These are phyloP conservation scores for Paecilomyces variotii DNA, from an alignment of 2,329 filamentous ascomycete species.

Conservation along the genomic window DNA sequence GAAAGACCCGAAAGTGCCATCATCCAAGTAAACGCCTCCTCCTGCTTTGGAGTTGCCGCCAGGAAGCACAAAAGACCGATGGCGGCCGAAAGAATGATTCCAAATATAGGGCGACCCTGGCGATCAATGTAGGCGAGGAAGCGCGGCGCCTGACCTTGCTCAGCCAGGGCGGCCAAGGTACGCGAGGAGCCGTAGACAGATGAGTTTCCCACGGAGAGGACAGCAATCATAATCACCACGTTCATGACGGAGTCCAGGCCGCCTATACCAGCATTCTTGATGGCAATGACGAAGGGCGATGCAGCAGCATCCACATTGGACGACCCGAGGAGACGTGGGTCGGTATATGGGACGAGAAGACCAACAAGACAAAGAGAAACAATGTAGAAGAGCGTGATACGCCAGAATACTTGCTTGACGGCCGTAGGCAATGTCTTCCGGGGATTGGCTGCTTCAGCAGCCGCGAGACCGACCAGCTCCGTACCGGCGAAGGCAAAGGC, in stretches of 20 bases:
- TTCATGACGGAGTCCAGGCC: constrained; percentile 87
- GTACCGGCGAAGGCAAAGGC: constrained; percentile 57
- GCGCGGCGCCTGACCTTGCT: constrained; percentile 73
- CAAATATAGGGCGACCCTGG: constrained; percentile 67
- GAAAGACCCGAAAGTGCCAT: constrained; percentile 64
- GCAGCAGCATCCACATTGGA: constrained; percentile 61
- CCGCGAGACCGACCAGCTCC: constrained; percentile 54
- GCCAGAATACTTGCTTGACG: constrained; percentile 92
- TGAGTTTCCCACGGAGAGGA: constrained; percentile 85
- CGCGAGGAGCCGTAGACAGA: constrained; percentile 86
- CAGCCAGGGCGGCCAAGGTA: constrained; percentile 80
- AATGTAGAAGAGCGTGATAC: constrained; percentile 84
- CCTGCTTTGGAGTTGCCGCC: constrained; percentile 54
- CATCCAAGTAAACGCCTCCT: constrained; percentile 69
- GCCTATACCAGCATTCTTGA: constrained; percentile 71
- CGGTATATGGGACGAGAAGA: constrained; percentile 67
- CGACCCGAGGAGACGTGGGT: constrained; percentile 53
- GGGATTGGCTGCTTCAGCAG: constrained; percentile 51
- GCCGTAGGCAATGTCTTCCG: constrained; percentile 71
- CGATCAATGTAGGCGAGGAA: constrained; percentile 76
- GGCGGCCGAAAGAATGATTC: constrained; percentile 59
- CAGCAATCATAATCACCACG: constrained; percentile 83
- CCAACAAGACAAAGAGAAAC: constrained; percentile 74
- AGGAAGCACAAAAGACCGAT: constrained; percentile 73
- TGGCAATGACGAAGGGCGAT: constrained; percentile 90